Base-by-base conservation (phyloP, 2,329 filamentous ascomycete species). In the Chaetomium sp. region DNA sequence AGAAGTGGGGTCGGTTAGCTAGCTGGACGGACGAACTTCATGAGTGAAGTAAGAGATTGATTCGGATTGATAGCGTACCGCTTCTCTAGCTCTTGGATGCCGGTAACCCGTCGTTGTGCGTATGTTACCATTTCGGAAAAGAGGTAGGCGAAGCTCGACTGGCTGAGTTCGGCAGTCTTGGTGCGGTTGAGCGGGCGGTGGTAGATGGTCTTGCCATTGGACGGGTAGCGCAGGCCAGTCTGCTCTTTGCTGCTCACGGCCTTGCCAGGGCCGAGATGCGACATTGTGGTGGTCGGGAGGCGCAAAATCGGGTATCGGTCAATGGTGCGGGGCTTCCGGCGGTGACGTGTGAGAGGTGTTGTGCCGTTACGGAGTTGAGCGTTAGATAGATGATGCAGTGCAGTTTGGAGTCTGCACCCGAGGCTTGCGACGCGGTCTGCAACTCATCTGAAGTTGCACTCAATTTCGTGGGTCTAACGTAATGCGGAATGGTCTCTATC, bases 51-150 rank as follows among this genome's bases (percentile, higher is more conserved):
- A 42, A 38, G 50, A 19, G n/a, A 42, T 40, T 11, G 40, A 36
- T 51, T 36, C 46, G 51, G 48, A 41, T 38, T 14, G 45, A 49
- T 11, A 41, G 40, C 76, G 54, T 73, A 95, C 90, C 88, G 80
- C 74, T 91, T 89, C 71, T 99, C 94, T 14, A 99, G 77, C 71
- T 97, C 94, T 66, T 92, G 87, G 57, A 99, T 95, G 6, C 90
- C 91, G 63, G 88, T 94, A 53, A 96, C 92, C 59, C 89, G 81
- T 66, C 86, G 81, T 71, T 97, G 94, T 64, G 94, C 92, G 72
- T 97, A 97, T 66, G 85, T 86, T 49, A 99, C 91, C 88, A 97
- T 96, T 76, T 96, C 92, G 58, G 87, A 86, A 70, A 99, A 97
- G 57, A 99, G 79, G 72, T 95, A 97, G 43, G 94, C 92, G 73